Evolutionary conservation across 345 rosid genomes (phyloP).

Genomic region (Populus euphratica): DNA sequence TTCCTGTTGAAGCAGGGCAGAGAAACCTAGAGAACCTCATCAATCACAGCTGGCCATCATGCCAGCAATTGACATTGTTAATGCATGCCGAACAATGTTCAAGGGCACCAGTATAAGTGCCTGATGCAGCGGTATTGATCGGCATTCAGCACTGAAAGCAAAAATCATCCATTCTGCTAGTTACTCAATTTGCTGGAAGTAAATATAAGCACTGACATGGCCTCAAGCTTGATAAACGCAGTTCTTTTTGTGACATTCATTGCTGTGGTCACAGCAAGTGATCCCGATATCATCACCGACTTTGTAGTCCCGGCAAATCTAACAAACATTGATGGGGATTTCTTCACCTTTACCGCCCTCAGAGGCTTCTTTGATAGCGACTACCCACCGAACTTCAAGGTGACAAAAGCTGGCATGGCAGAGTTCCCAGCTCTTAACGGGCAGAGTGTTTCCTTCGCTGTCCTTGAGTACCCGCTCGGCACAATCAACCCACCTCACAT

Average conservation of each 20-base stretch:
- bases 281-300: constrained; percentile 36
- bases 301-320: constrained; percentile 22
- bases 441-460: constrained; percentile 39
- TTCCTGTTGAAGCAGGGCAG: too few relatives aligned
- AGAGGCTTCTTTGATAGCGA: neutral
- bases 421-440: neutral
- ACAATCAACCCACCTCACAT: constrained; percentile 28
- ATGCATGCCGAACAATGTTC: too few relatives aligned
- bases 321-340: constrained; percentile 12
- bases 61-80: too few relatives aligned
- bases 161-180: neutral
- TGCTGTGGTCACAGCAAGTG: constrained; percentile 20
- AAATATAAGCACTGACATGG: neutral
- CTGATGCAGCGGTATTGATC: neutral
- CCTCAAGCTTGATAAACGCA: neutral
- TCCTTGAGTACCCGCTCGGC: constrained; percentile 24
- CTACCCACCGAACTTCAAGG: constrained; percentile 13
- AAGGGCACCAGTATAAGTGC: too few relatives aligned
- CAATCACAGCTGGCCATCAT: too few relatives aligned
- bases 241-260: neutral
- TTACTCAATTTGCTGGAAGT: neutral
- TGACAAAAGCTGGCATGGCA: constrained; percentile 22
- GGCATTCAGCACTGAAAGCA: neutral
- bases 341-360: constrained; percentile 38
- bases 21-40: too few relatives aligned